These are phyloP conservation scores for Curvularia eragrostidis DNA, from an alignment of 2,329 filamentous ascomycete genomes.

Conservation along the genomic window DNA sequence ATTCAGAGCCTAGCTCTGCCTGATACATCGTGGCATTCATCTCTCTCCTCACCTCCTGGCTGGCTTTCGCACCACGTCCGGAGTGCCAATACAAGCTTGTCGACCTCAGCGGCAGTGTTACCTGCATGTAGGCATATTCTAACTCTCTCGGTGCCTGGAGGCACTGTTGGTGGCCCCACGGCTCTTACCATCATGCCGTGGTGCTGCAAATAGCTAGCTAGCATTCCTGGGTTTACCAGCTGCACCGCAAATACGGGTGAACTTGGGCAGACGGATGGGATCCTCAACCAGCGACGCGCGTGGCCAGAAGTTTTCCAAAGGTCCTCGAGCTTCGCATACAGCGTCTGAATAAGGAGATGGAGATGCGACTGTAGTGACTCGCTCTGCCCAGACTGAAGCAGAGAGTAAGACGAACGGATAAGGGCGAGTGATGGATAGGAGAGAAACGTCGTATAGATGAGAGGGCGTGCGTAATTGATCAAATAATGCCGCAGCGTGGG, in stretches of 20 bases:
- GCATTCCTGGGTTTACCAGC: conserved; percentile 32
- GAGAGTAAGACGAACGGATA: conserved; percentile 46
- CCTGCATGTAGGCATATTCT: conserved; percentile 53
- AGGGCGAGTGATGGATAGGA: conserved; percentile 52
- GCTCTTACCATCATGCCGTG: conserved; percentile 46
- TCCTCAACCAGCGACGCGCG: conserved; percentile 22
- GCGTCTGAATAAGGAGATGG: conserved; percentile 27
- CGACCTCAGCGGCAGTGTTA: conserved; percentile 50
- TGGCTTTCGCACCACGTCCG: conserved; percentile 39
- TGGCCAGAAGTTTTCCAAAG: conserved; percentile 18
- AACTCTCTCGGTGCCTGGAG: conserved; percentile 49
- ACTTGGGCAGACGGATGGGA: conserved; percentile 36
- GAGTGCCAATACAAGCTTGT: conserved; percentile 40
- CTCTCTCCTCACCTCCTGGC: background rate
- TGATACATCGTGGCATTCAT: background rate
- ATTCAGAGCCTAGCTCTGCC: conserved; percentile 9
- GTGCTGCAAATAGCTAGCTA: conserved; percentile 39
- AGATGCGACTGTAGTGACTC: conserved; percentile 33
- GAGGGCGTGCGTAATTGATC: conserved; percentile 49
- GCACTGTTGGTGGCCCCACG: conserved; percentile 53
- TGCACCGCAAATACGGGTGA: conserved; percentile 47
- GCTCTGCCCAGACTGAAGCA: conserved; percentile 34
- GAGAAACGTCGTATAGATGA: conserved; percentile 54
- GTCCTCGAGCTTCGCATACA: conserved; percentile 29
- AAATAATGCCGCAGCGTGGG: conserved; percentile 41